Evolutionary conservation across 2,329 filamentous ascomycete genomes (phyloP).

Genomic region (Pleoardoris graminearum): DNA sequence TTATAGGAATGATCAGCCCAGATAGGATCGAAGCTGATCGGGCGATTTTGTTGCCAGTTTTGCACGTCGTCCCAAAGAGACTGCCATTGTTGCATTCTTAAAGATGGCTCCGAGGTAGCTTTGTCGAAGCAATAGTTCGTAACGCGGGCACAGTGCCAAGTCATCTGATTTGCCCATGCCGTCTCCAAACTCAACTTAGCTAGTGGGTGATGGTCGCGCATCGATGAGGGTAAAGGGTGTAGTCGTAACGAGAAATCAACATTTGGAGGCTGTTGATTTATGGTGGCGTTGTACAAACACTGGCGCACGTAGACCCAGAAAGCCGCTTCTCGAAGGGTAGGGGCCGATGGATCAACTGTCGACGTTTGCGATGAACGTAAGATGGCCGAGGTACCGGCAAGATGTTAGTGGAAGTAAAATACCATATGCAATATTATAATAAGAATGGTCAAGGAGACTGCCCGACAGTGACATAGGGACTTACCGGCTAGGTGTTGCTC

Average conservation of each 20-base stretch:
- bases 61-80: slow-evolving; percentile 29
- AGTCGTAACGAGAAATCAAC: slow-evolving; percentile 34
- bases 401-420: not conserved
- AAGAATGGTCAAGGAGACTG: no score
- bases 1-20: slow-evolving; percentile 23
- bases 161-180: slow-evolving; percentile 40
- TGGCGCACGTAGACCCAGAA: slow-evolving; percentile 42
- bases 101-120: slow-evolving; percentile 16
- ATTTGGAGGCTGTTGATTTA: slow-evolving; percentile 37
- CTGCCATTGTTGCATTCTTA: slow-evolving; percentile 23
- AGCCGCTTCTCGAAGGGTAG: slow-evolving; percentile 37
- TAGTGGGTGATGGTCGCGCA: slow-evolving; percentile 29
- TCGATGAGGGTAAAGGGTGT: slow-evolving; percentile 25
- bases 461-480: not conserved
- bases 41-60: slow-evolving; percentile 28
- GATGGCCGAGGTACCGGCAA: slow-evolving; percentile 37
- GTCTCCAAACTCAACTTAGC: slow-evolving; percentile 34
- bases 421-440: not conserved
- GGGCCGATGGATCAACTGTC: slow-evolving; percentile 37
- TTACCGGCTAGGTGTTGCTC: slow-evolving; percentile 35
- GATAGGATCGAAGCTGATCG: slow-evolving; percentile 35
- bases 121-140: slow-evolving; percentile 37
- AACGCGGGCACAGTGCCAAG: slow-evolving; percentile 36
- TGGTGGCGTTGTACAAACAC: slow-evolving; percentile 38
- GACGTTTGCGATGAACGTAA: slow-evolving; percentile 32